Percentiles rank a stretch among this genome's conserved stretches.
Evolutionary conservation across 225 moss, liverwort and hornwort genomes (phyloP).

Genomic region (Neckera pumila): DNA sequence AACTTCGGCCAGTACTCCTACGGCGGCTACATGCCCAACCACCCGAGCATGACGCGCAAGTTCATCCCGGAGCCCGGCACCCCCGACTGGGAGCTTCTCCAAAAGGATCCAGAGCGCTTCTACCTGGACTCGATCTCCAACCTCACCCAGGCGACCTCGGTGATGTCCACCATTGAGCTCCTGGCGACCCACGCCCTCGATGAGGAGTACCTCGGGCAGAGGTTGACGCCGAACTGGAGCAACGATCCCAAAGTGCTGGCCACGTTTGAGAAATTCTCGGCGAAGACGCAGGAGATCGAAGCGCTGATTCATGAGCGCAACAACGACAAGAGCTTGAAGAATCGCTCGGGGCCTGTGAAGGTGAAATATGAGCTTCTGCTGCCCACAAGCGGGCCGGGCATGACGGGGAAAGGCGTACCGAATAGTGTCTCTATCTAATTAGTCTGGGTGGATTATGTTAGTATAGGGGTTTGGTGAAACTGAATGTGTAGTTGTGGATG

Average conservation of each 20-base stretch:
- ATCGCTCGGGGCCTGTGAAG: slow-evolving; percentile 17
- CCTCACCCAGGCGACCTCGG: background rate
- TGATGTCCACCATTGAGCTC: slow-evolving; percentile 54
- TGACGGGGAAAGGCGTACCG: slow-evolving; percentile 46
- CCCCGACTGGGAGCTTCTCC: slow-evolving; percentile 18
- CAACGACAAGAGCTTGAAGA: slow-evolving; percentile 8
- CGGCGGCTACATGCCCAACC: slow-evolving; percentile 45
- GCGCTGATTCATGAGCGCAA: slow-evolving; percentile 6
- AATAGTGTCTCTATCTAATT: slow-evolving; percentile 21
- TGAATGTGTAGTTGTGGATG: background rate
- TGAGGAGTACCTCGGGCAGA: slow-evolving; percentile 59
- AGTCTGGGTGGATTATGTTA: no score
- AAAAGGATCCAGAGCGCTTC: slow-evolving; percentile 26
- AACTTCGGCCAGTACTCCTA: slow-evolving; percentile 78
- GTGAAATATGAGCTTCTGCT: slow-evolving; percentile 20
- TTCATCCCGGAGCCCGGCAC: slow-evolving; percentile 45
- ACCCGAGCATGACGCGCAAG: slow-evolving; percentile 28
- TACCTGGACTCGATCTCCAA: slow-evolving; percentile 28
- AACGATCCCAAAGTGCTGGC: slow-evolving; percentile 17
- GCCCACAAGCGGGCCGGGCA: slow-evolving; percentile 18
- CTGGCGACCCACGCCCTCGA: slow-evolving; percentile 54
- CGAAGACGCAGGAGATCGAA: slow-evolving; percentile 1
- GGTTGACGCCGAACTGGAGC: slow-evolving; percentile 36
- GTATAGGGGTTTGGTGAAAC: background rate
- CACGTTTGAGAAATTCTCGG: slow-evolving; percentile 14